Conservation (phyloP, 257 asterid genomes). For the Petunia axillaris region DNA sequence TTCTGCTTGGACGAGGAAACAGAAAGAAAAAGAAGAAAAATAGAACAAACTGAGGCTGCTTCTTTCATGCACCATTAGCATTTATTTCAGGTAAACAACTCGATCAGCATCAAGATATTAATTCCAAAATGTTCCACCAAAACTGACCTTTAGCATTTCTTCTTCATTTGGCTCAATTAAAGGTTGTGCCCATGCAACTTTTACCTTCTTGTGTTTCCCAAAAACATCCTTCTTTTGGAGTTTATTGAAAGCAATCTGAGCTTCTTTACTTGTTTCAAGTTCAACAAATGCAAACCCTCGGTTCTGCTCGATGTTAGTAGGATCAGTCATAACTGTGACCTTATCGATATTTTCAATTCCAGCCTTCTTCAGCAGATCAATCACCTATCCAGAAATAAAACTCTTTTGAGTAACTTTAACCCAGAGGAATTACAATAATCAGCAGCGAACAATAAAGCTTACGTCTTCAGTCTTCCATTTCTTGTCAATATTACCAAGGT, state of each 20-base stretch:
- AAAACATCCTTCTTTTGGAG: constrained; percentile 60
- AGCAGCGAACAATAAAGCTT: constrained; percentile 42
- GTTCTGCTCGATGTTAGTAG: constrained; percentile 52
- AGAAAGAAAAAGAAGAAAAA: neutral
- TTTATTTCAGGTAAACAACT: constrained; percentile 25
- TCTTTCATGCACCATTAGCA: neutral
- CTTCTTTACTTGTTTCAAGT: constrained; percentile 65
- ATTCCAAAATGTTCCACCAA: constrained; percentile 28
- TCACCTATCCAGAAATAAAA: constrained; percentile 48
- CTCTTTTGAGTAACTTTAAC: constrained; percentile 31
- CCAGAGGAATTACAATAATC: constrained; percentile 24
- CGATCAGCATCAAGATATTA: constrained; percentile 7
- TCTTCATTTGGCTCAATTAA: constrained; percentile 62
- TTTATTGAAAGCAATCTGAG: constrained; percentile 63
- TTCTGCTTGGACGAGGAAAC: neutral
- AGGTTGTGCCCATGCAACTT: constrained; percentile 82
- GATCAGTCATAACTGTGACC: constrained; percentile 59
- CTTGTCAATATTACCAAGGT: constrained; percentile 69
- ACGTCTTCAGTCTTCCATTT: constrained; percentile 74
- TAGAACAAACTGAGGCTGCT: constrained; percentile 7
- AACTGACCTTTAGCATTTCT: constrained; percentile 64
- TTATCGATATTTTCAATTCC: constrained; percentile 66
- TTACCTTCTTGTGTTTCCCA: constrained; percentile 46
- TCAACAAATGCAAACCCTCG: constrained; percentile 82
- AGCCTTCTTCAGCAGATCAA: constrained; percentile 48